phyloP scores from a whole-genome alignment of 306 rosid species.

The Cucurbita ficifolia region DNA sequence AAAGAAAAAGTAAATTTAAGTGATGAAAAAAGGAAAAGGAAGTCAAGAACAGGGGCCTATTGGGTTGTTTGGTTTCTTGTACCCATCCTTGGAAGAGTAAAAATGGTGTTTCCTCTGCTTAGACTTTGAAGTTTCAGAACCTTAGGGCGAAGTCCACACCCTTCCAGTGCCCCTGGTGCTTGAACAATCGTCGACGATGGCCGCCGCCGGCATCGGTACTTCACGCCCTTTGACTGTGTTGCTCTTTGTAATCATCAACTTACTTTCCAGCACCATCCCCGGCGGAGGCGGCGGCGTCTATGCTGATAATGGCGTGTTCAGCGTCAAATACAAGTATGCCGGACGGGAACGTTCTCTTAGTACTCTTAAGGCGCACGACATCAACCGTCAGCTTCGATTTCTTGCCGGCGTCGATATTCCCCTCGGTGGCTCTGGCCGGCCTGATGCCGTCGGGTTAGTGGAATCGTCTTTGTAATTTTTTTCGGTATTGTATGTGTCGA shows the following conservation, averaged over 20 bases:
- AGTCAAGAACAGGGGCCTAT: slow-evolving; percentile 3
- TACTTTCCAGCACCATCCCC: neutral
- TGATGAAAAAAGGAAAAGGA: neutral
- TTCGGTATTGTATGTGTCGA: neutral
- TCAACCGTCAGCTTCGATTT: slow-evolving; percentile 59
- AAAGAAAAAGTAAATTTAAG: neutral
- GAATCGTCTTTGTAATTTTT: neutral
- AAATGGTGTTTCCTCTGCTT: neutral
- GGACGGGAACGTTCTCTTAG: slow-evolving; percentile 54
- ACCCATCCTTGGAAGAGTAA: neutral
- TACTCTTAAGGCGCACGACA: slow-evolving; percentile 71
- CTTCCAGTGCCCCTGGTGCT: neutral
- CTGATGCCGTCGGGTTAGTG: slow-evolving; percentile 66
- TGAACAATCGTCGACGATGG: neutral
- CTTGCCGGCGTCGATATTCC: slow-evolving; percentile 91
- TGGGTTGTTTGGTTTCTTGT: neutral
- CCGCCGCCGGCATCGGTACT: neutral
- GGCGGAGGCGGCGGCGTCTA: slow-evolving; percentile 4
- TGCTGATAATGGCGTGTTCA: slow-evolving; percentile 47
- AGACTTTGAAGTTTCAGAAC: neutral
- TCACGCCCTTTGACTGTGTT: slow-evolving; percentile 2
- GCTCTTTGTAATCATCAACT: neutral
- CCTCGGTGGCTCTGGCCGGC: slow-evolving; percentile 86
- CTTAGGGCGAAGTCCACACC: neutral
- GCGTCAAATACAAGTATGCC: slow-evolving; percentile 68